Base-by-base conservation (phyloP, 2,329 filamentous ascomycete species). In the Cephalotrichum gorgonifer region DNA sequence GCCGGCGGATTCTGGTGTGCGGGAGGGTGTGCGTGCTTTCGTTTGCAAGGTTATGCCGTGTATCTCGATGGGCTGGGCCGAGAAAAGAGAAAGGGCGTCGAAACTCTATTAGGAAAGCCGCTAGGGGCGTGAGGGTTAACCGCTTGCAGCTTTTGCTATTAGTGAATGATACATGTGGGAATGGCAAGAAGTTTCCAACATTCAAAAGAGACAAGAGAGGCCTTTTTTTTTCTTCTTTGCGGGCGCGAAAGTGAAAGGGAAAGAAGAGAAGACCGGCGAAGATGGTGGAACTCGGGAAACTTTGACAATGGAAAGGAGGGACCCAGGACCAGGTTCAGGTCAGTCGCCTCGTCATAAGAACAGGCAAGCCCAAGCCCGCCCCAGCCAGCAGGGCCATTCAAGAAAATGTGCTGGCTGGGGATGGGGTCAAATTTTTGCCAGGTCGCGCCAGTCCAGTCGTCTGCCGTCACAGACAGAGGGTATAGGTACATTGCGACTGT, bases 1-100 rank as follows among this genome's bases (percentile, higher is more conserved):
- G 35, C n/a, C n/a, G 44, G 33, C n/a, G 33, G 33, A n/a, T 38
- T 41, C n/a, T 38, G 25, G n/a, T 42, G 35, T 48, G 38, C 35
- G 25, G 31, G 44, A 41, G 5, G 33, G 33, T 30, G 23, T 11
- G 9, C 3, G 23, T 28, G 38, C 35, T n/a, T 25, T 43, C 47
- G 47, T 20, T 48, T 48, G 38, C 47, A 43, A 43, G 46, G 47
- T 48, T 48, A 48, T 43, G 47, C 38, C 27, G 38, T 33, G 38
- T 48, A 43, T 43, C 12, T 35, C 39, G 28, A 48, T 48, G 35
- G 41, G 20, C 20, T n/a, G 22, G 26, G 44, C 28, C 6, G 28
- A 12, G 12, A 12, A 30, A 38, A 38, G 31, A 15, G 6, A 8
- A 38, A 20, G 33, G 17, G 12, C 8, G n/a, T 7, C 17, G 33